phyloP scores from a whole-genome alignment of 2,329 filamentous ascomycete species.

The Fusarium lyarnte region DNA sequence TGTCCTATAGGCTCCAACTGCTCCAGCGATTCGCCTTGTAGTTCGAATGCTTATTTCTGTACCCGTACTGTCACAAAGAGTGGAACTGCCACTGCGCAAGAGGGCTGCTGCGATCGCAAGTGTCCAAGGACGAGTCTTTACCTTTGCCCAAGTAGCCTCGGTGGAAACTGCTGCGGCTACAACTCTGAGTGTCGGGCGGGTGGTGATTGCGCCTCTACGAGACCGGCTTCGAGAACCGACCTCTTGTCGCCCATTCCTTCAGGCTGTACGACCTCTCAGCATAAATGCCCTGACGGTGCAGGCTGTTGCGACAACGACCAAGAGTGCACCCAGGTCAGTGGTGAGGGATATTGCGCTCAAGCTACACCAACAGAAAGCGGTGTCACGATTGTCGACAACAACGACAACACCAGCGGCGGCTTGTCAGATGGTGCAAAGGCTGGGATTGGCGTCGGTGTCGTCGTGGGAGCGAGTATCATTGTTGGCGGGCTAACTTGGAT shows the following conservation, averaged over 20 bases:
- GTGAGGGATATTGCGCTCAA: slow-evolving; percentile 53
- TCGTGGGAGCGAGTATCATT: slow-evolving; percentile 54
- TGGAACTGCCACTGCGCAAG: slow-evolving; percentile 40
- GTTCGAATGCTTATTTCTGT: slow-evolving; percentile 48
- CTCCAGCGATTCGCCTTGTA: slow-evolving; percentile 49
- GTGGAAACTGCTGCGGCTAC: slow-evolving; percentile 61
- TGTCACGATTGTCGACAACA: slow-evolving; percentile 43
- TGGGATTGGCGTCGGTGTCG: slow-evolving; percentile 65
- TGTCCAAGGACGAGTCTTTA: slow-evolving; percentile 56
- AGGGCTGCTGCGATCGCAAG: slow-evolving; percentile 52
- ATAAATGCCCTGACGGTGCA: slow-evolving; percentile 55
- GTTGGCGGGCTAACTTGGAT: slow-evolving; percentile 59
- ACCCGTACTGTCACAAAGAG: slow-evolving; percentile 42
- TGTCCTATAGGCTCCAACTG: slow-evolving; percentile 57
- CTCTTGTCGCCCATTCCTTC: slow-evolving; percentile 49
- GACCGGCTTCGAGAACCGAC: slow-evolving; percentile 35
- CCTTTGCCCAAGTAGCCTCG: slow-evolving; percentile 55
- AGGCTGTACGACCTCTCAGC: slow-evolving; percentile 58
- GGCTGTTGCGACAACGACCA: slow-evolving; percentile 61
- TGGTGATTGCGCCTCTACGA: slow-evolving; percentile 50
- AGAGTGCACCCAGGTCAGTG: slow-evolving; percentile 53
- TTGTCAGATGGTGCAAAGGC: slow-evolving; percentile 63
- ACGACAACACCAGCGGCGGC: slow-evolving; percentile 28
- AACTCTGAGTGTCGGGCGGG: slow-evolving; percentile 53
- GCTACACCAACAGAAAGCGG: slow-evolving; percentile 48